phyloP scores from a whole-genome alignment of 2,329 filamentous ascomycete genomes.

The Colletotrichum sojae region DNA sequence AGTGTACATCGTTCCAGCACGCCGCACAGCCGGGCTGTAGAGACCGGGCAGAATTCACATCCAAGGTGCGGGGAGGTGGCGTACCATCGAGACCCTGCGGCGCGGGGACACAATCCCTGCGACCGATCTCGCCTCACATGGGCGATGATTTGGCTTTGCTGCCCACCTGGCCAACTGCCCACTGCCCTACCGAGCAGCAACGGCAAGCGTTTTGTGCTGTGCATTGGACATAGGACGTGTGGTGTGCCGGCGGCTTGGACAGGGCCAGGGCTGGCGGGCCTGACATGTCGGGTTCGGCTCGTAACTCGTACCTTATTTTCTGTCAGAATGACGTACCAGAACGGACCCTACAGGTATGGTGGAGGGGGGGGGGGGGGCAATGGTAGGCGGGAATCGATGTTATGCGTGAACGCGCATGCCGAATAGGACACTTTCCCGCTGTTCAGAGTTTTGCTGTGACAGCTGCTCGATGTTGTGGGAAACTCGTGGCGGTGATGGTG shows the following conservation, averaged over 20 bases:
- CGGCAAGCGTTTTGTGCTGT: background rate
- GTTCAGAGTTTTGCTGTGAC: slow-evolving; percentile 9
- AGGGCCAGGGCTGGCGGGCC: slow-evolving; percentile 11
- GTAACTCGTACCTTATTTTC: slow-evolving; percentile 32
- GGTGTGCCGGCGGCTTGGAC: slow-evolving; percentile 3
- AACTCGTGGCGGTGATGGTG: slow-evolving; percentile 12
- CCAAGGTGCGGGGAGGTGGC: background rate
- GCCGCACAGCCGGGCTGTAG: background rate
- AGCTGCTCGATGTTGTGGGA: background rate
- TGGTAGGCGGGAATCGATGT: background rate
- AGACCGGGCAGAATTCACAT: background rate
- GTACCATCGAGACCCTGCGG: slow-evolving; percentile 3
- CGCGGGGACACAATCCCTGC: slow-evolving; percentile 1
- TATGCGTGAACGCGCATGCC: slow-evolving; percentile 16
- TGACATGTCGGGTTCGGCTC: slow-evolving; percentile 36
- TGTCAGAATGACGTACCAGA: background rate
- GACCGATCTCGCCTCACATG: slow-evolving; percentile 6
- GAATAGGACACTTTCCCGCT: background rate
- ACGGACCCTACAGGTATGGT: background rate
- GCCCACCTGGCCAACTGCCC: background rate
- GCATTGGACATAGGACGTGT: background rate
- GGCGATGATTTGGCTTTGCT: slow-evolving; percentile 11
- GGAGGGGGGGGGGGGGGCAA: background rate
- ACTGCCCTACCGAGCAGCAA: background rate
- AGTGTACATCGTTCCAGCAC: too few relatives aligned